Base-by-base conservation (phyloP, 1,284 basidiomycete species). In the Wolfiporia cocos region DNA sequence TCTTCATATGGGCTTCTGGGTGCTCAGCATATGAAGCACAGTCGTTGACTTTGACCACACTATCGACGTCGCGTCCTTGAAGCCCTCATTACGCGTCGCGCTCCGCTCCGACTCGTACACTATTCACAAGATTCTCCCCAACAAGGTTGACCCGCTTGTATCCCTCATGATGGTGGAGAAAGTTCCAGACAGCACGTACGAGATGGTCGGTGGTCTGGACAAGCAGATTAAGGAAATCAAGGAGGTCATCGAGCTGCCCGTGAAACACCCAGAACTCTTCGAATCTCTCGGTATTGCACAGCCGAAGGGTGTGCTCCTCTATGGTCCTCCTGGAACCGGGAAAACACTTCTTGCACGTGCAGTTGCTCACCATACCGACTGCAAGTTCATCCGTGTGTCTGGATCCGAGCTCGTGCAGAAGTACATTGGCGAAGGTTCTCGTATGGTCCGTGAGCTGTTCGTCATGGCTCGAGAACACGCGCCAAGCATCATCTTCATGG, bases 111-210 rank as follows among this genome's bases (percentile, higher is more conserved):
- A 99, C 65, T 92, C 86, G 1, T 97, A 97, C 67, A 89, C 89
- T 29, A 85, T 95, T 48, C 92, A 95, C 74, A 92, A 90, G 63
- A 89, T 96, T 57, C 71, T 96, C 0, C 92, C 92, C 1, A 95
- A 93, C 73, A 95, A 97, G 70, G 86, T 95, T 52, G 93, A 95
- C 64, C 92, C 92, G 4, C 81, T 95, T 24, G 92, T 96, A 18
- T 93, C 91, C 19, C 79, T 96, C 49, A 96, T 99, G 96, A 97
- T 98, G 95, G 95, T 98, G n/a, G 95, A 99, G 70, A 99, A 99
- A 66, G 95, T 98, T 0, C 95, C 95, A 0, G 95, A 99, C 65
- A 92, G 88, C 63, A 99, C 95, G 28, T 99, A 99, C 67, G 95
- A 99, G 67, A 97, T 98, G 93, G 95, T 99, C 52, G 95, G 95